A percentile compares a stretch with the other conserved stretches of the same genome.
These are phyloP conservation scores for Curvularia sp. DNA, from an alignment of 2,329 filamentous ascomycete genomes.

Conservation along the genomic window DNA sequence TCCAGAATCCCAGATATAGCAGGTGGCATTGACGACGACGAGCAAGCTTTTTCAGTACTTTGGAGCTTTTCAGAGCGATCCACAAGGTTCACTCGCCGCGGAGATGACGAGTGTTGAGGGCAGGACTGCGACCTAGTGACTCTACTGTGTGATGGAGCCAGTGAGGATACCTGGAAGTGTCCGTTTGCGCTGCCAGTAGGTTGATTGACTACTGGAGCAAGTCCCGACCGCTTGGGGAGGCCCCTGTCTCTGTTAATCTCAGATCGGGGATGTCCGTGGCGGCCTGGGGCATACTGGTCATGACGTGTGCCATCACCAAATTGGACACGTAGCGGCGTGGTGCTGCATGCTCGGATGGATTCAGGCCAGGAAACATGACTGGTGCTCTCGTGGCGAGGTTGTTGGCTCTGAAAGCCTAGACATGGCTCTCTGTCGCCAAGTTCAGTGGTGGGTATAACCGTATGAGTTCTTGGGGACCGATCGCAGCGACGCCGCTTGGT, in stretches of 20 bases:
- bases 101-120: constrained; percentile 32
- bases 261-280: constrained; percentile 1
- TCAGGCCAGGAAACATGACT: constrained; percentile 54
- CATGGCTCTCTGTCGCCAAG: constrained; percentile 44
- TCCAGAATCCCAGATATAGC: constrained; percentile 3
- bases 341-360: constrained; percentile 40
- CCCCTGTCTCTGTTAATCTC: constrained; percentile 10
- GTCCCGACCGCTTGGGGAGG: constrained; percentile 16
- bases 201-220: constrained; percentile 15
- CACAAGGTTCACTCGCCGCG: constrained; percentile 22
- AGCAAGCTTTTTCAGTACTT: constrained; percentile 14
- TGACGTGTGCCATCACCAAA: neutral
- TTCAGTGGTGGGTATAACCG: constrained; percentile 40
- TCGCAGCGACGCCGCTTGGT: constrained; percentile 18
- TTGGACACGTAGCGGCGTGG: constrained; percentile 15
- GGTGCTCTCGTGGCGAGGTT: constrained; percentile 37
- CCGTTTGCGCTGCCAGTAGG: constrained; percentile 15
- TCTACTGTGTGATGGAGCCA: constrained; percentile 23
- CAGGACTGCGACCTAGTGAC: constrained; percentile 34
- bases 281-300: constrained; percentile 17
- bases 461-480: constrained; percentile 22
- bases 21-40: constrained; percentile 31
- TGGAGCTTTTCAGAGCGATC: constrained; percentile 19
- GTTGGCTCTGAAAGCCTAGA: constrained; percentile 49
- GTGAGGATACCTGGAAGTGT: constrained; percentile 29